Conservation (phyloP, 1,284 basidiomycete species). For the Blastosporella zonata region DNA sequence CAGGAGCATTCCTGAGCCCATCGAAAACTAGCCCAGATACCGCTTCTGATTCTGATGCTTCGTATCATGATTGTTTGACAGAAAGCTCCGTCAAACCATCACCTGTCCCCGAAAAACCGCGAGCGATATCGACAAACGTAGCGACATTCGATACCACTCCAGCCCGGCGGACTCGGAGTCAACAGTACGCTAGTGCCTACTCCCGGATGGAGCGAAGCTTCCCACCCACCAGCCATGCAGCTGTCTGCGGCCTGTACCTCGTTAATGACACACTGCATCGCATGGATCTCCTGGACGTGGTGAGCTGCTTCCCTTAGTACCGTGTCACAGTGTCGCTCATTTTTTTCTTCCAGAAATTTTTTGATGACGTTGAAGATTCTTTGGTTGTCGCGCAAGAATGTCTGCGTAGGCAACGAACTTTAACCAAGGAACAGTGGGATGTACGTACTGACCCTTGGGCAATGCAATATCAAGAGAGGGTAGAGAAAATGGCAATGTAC, state of each 20-base stretch:
- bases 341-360: not conserved
- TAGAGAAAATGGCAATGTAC: conserved; percentile 3
- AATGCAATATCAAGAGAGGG: not conserved
- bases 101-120: too few relatives aligned
- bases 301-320: not conserved
- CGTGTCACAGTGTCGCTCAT: not conserved
- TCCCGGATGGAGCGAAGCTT: not conserved
- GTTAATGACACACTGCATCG: conserved; percentile 4
- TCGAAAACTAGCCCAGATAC: not conserved
- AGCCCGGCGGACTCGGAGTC: too few relatives aligned
- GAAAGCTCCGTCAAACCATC: too few relatives aligned
- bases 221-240: not conserved
- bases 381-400: conserved; percentile 3
- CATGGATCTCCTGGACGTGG: not conserved
- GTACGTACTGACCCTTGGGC: conserved; percentile 6
- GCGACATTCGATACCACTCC: too few relatives aligned
- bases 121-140: too few relatives aligned
- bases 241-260: not conserved
- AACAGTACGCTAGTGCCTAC: not conserved
- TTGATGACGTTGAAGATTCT: conserved; percentile 3
- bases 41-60: not conserved
- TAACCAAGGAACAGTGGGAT: conserved; percentile 5
- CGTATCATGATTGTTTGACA: not conserved
- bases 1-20: too few relatives aligned
- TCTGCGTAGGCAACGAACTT: conserved; percentile 1